Percentiles rank a stretch among this genome's conserved stretches.
phyloP scores from a whole-genome alignment of 1,139 yeast species.

The Geotrichum cucujoidarum region DNA sequence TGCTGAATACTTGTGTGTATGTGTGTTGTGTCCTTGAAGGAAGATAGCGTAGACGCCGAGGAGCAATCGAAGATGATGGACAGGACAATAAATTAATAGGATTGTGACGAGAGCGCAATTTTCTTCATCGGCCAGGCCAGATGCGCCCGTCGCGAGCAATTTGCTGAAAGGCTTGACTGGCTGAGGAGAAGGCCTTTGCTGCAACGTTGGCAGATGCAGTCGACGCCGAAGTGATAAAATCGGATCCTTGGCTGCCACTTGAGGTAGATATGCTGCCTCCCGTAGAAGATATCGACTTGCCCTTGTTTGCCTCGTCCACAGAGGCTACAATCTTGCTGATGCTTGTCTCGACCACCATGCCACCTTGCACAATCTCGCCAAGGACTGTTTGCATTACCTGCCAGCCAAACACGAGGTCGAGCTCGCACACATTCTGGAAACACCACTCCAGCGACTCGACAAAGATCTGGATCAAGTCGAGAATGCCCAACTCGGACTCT shows the following conservation, averaged over 20 bases:
- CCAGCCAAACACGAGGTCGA: conserved; percentile 96
- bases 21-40: no score
- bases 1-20: no score
- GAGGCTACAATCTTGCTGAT: conserved; percentile 76
- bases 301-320: conserved; percentile 41
- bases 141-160: conserved; percentile 46
- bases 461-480: conserved; percentile 92
- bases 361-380: conserved; percentile 87
- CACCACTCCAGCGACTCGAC: conserved; percentile 92
- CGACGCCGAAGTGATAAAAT: conserved; percentile 19
- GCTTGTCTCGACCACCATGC: conserved; percentile 97
- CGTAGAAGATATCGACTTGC: conserved; percentile 20
- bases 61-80: no score
- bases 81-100: no score
- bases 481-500: conserved; percentile 88
- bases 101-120: no score
- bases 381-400: conserved; percentile 88
- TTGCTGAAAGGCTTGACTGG: conserved; percentile 43
- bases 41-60: no score
- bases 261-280: conserved; percentile 14
- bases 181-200: conserved; percentile 36
- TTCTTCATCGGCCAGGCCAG: conserved; percentile 39
- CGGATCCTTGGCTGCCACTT: conserved; percentile 17
- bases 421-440: conserved; percentile 89
- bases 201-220: conserved; percentile 32